A percentile compares a stretch with the other conserved stretches of the same genome.
Conservation (phyloP, 225 moss, liverwort and hornwort genomes). For the Pleurozium schreberi region DNA sequence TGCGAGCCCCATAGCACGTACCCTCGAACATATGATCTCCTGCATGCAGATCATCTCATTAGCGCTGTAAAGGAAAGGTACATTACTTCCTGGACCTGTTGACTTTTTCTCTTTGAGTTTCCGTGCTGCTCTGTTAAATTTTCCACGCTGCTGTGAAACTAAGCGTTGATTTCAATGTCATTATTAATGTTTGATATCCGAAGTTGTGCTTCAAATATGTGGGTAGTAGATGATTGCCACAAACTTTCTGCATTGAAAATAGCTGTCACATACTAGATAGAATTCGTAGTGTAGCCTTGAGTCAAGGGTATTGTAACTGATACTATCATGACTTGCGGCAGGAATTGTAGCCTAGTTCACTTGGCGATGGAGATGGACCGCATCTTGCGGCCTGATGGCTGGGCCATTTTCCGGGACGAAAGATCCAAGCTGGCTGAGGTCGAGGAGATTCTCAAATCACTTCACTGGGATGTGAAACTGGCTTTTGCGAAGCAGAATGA, state of each 20-base stretch:
- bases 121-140: background rate
- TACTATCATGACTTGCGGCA: background rate
- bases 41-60: constrained; percentile 66
- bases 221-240: background rate
- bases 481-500: constrained; percentile 12
- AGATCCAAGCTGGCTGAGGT: constrained; percentile 7
- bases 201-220: background rate
- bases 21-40: constrained; percentile 76
- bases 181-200: background rate
- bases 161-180: background rate
- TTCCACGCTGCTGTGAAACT: background rate
- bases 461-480: constrained; percentile 20
- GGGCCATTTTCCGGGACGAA: constrained; percentile 71
- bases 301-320: background rate
- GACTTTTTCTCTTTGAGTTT: background rate
- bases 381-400: constrained; percentile 64
- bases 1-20: constrained; percentile 51
- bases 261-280: background rate
- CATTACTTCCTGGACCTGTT: background rate
- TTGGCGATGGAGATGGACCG: constrained; percentile 72
- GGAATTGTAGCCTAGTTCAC: constrained; percentile 43
- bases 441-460: constrained; percentile 13
- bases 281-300: background rate
- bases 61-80: constrained; percentile 1
- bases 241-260: background rate